Percentiles rank a stretch among this genome's conserved stretches.
These are phyloP conservation scores for Przewalskia tangutica DNA, from an alignment of 257 asterid species.

Conservation along the genomic window DNA sequence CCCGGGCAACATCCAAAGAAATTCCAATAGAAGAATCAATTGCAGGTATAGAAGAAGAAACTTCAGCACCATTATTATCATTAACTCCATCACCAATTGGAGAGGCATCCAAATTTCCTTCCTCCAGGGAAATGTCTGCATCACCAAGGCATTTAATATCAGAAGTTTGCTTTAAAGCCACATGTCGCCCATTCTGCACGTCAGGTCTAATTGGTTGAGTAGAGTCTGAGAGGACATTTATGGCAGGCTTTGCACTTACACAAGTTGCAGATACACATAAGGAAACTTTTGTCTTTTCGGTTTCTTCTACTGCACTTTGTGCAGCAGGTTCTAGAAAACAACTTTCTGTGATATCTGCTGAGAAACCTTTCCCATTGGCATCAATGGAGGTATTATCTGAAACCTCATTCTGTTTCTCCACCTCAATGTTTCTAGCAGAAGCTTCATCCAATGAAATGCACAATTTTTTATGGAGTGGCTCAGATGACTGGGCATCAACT, in stretches of 20 bases:
- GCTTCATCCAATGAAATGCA: not conserved
- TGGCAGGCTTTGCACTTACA: not conserved
- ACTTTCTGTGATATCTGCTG: not conserved
- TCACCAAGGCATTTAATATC: not conserved
- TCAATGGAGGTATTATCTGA: not conserved
- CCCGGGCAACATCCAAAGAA: not conserved
- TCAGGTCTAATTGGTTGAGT: not conserved
- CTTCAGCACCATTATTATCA: not conserved
- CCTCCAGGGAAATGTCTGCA: not conserved
- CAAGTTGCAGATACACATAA: not conserved
- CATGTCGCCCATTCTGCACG: not conserved
- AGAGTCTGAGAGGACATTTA: not conserved
- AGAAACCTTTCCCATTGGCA: conserved; percentile 1
- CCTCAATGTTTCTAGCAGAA: conserved; percentile 1
- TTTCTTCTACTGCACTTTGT: not conserved
- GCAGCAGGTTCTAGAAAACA: not conserved
- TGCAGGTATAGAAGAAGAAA: not conserved
- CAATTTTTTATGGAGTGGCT: not conserved
- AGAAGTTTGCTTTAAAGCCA: not conserved
- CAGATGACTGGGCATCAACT: conserved; percentile 2
- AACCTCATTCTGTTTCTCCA: conserved; percentile 2
- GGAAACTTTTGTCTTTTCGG: not conserved
- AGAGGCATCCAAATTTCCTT: not conserved
- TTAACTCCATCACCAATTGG: not conserved
- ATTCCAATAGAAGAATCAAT: not conserved